These are phyloP conservation scores for Colletotrichum godetiae DNA, from an alignment of 2,329 filamentous ascomycete species.

Conservation along the genomic window DNA sequence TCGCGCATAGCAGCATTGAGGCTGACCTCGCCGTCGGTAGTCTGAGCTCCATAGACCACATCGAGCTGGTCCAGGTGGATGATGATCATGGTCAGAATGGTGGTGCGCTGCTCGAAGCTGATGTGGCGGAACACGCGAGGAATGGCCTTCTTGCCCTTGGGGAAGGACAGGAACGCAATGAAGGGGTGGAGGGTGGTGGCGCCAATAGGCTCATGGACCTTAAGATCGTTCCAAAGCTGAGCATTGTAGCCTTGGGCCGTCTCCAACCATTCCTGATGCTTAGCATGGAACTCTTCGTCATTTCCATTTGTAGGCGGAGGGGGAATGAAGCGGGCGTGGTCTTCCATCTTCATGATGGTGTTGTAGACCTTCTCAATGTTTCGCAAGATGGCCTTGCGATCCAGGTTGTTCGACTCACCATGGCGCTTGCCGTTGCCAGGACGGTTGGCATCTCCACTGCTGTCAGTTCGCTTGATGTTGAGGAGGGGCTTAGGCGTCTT, in stretches of 20 bases:
- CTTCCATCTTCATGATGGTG: slow-evolving; percentile 92
- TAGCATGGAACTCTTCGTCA: slow-evolving; percentile 76
- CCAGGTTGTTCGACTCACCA: slow-evolving; percentile 62
- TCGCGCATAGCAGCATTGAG: slow-evolving; percentile 85
- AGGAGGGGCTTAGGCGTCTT: slow-evolving; percentile 96
- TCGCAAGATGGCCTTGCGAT: slow-evolving; percentile 84
- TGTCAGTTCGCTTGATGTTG: slow-evolving; percentile 91
- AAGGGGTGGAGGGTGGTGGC: slow-evolving; percentile 87
- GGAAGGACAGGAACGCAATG: slow-evolving; percentile 93
- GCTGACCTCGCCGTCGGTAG: slow-evolving; percentile 76
- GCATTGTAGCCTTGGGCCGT: slow-evolving; percentile 78
- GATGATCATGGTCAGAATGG: slow-evolving; percentile 94
- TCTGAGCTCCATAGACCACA: slow-evolving; percentile 84
- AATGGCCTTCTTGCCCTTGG: slow-evolving; percentile 96
- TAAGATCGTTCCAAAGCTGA: slow-evolving; percentile 86
- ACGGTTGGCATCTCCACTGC: slow-evolving; percentile 66
- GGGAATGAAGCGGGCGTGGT: slow-evolving; percentile 87
- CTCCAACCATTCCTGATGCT: slow-evolving; percentile 83
- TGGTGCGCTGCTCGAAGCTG: slow-evolving; percentile 91
- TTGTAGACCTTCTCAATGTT: slow-evolving; percentile 92
- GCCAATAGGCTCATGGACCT: slow-evolving; percentile 92
- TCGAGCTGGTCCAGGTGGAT: slow-evolving; percentile 93
- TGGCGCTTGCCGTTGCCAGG: slow-evolving; percentile 59
- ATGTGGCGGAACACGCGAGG: slow-evolving; percentile 95
- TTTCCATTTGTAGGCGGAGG: slow-evolving; percentile 67